Conservation (phyloP, 2,329 filamentous ascomycete genomes). For the Monilinia fructicola region DNA sequence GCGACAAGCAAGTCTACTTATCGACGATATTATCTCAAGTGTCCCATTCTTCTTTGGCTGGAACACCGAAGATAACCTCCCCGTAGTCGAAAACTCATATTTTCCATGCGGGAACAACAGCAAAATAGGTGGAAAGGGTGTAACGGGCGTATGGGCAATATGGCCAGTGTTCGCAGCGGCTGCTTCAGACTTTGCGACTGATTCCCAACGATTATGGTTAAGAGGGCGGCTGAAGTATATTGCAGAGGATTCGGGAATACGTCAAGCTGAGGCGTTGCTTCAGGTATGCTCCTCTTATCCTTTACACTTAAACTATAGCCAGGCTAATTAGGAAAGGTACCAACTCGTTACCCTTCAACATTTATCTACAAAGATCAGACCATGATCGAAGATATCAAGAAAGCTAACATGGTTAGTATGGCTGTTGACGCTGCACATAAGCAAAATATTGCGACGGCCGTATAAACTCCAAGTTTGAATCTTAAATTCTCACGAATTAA, state of each 20-base stretch:
- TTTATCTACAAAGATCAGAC: constrained; percentile 5
- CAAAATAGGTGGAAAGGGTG: constrained; percentile 25
- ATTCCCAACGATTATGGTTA: constrained; percentile 30
- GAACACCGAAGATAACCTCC: constrained; percentile 35
- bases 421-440: not conserved
- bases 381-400: constrained; percentile 6
- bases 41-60: constrained; percentile 59
- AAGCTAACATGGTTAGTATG: not conserved
- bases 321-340: not conserved
- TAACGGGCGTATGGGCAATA: constrained; percentile 33
- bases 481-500: not conserved
- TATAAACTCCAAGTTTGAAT: too few relatives aligned
- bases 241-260: constrained; percentile 32
- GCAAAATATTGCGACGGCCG: too few relatives aligned
- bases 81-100: constrained; percentile 44
- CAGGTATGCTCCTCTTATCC: constrained; percentile 23
- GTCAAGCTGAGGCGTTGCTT: constrained; percentile 32
- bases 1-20: constrained; percentile 50
- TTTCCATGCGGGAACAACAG: constrained; percentile 51
- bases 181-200: constrained; percentile 31
- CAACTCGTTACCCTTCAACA: constrained; percentile 17
- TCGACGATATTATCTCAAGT: constrained; percentile 58
- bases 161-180: constrained; percentile 34
- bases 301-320: not conserved
- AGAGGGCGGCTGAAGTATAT: constrained; percentile 31